Evolutionary conservation across 768 basidiomycete species (phyloP).

Genomic region (Gelatoporia subvermispora): DNA sequence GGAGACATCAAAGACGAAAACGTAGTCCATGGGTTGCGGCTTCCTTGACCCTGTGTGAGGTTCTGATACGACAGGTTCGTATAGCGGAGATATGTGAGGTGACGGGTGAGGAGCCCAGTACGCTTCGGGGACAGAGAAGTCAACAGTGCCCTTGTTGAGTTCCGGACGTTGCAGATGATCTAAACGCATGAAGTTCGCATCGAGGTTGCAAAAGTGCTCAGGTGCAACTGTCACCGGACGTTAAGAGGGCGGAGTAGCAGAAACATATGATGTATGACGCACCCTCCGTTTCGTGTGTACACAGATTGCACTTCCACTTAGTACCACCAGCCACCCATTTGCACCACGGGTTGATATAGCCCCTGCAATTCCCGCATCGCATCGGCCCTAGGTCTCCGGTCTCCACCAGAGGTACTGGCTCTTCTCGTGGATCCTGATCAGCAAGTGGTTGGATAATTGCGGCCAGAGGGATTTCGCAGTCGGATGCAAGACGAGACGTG

Average conservation of each 20-base stretch:
- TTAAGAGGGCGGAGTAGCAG: background rate
- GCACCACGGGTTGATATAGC: conserved; percentile 94
- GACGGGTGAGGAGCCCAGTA: conserved; percentile 83
- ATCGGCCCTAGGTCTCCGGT: conserved; percentile 70
- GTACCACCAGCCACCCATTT: conserved; percentile 77
- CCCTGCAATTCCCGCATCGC: conserved; percentile 80
- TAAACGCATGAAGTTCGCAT: conserved; percentile 68
- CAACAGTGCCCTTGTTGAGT: conserved; percentile 85
- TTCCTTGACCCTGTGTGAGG: conserved; percentile 36
- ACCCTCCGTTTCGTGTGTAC: conserved; percentile 83
- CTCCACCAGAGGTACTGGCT: conserved; percentile 74
- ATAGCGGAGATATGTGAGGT: conserved; percentile 46
- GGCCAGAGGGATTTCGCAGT: conserved; percentile 81
- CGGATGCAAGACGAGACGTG: conserved; percentile 69
- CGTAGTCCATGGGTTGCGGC: conserved; percentile 64
- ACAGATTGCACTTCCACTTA: conserved; percentile 92
- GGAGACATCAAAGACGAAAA: conserved; percentile 90
- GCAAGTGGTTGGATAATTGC: conserved; percentile 90
- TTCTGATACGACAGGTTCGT: conserved; percentile 46
- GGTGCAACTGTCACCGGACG: conserved; percentile 49
- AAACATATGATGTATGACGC: conserved; percentile 26
- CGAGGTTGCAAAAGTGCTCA: conserved; percentile 83
- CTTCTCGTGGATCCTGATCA: conserved; percentile 71
- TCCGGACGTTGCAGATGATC: conserved; percentile 84
- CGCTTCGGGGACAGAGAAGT: conserved; percentile 70